phyloP scores from a whole-genome alignment of 2,329 filamentous ascomycete species.

The Drechslera avenae region DNA sequence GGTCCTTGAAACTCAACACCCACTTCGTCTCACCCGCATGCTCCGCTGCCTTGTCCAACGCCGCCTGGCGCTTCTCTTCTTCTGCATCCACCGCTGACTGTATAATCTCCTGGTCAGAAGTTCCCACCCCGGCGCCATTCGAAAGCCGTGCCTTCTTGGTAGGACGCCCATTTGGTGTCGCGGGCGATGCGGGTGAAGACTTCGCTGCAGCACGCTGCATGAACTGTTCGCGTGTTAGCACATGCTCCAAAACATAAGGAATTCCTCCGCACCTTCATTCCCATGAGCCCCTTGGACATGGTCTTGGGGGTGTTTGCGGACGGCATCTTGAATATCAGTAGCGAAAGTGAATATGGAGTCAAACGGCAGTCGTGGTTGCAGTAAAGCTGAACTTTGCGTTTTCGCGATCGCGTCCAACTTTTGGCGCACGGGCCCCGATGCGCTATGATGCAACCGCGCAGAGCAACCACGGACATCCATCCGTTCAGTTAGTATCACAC shows the following conservation, averaged over 20 bases:
- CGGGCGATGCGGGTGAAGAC: conserved; percentile 55
- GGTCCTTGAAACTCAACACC: conserved; percentile 66
- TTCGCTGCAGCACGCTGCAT: conserved; percentile 86
- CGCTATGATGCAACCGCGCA: conserved; percentile 3
- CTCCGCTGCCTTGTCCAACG: conserved; percentile 64
- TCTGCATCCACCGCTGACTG: conserved; percentile 69
- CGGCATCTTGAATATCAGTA: conserved; percentile 28
- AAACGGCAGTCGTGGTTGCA: background rate
- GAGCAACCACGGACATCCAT: too few species aligned
- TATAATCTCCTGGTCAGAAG: conserved; percentile 62
- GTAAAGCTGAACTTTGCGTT: conserved; percentile 3
- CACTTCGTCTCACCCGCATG: conserved; percentile 74
- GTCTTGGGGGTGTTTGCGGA: conserved; percentile 56
- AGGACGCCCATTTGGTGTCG: conserved; percentile 58
- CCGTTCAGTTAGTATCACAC: too few species aligned
- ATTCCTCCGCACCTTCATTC: conserved; percentile 71
- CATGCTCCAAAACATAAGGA: background rate
- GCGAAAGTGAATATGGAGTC: background rate
- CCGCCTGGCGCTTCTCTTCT: conserved; percentile 65
- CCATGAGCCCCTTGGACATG: conserved; percentile 86
- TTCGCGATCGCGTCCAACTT: conserved; percentile 15
- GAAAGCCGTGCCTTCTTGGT: conserved; percentile 69
- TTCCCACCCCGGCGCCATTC: conserved; percentile 42
- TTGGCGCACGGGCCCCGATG: conserved; percentile 10
- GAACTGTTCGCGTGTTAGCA: conserved; percentile 59